Evolutionary conservation across 2,329 filamentous ascomycete species (phyloP).

Genomic region (Trichoderma endophyticum): DNA sequence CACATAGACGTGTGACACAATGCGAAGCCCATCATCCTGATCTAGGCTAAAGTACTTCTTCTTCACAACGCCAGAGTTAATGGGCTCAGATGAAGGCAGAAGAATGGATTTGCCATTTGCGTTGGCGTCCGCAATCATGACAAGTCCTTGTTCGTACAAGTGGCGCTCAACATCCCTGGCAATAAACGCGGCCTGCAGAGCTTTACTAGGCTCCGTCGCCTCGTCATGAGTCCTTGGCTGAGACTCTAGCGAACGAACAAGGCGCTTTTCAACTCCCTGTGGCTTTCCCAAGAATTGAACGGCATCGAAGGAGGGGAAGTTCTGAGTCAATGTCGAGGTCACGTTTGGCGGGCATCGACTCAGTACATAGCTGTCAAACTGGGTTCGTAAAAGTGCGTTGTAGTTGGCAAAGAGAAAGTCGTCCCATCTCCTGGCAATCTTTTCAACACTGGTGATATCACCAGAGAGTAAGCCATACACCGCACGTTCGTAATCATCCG

Average conservation of each 20-base stretch:
- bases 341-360: slow-evolving; percentile 52
- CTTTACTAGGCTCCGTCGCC: slow-evolving; percentile 64
- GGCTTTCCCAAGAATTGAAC: slow-evolving; percentile 59
- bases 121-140: slow-evolving; percentile 29
- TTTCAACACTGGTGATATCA: slow-evolving; percentile 72
- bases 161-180: slow-evolving; percentile 58
- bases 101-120: slow-evolving; percentile 27
- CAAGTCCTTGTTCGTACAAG: slow-evolving; percentile 56
- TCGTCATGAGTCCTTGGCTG: slow-evolving; percentile 55
- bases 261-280: slow-evolving; percentile 49
- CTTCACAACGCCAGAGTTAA: slow-evolving; percentile 36
- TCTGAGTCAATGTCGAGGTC: slow-evolving; percentile 52
- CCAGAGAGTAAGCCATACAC: slow-evolving; percentile 90
- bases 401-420: slow-evolving; percentile 85
- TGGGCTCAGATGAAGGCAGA: slow-evolving; percentile 25
- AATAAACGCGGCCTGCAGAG: slow-evolving; percentile 73
- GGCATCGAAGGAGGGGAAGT: slow-evolving; percentile 63
- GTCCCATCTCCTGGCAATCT: slow-evolving; percentile 76
- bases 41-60: slow-evolving; percentile 52
- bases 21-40: slow-evolving; percentile 63
- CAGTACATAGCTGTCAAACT: slow-evolving; percentile 71
- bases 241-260: slow-evolving; percentile 60
- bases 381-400: slow-evolving; percentile 76
- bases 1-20: slow-evolving; percentile 64
- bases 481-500: slow-evolving; percentile 77